Evolutionary conservation across 208 protist species (phyloP), one percentile per base, ranked within the genome.

Genomic region (Leishmania aethiopica): DNA sequence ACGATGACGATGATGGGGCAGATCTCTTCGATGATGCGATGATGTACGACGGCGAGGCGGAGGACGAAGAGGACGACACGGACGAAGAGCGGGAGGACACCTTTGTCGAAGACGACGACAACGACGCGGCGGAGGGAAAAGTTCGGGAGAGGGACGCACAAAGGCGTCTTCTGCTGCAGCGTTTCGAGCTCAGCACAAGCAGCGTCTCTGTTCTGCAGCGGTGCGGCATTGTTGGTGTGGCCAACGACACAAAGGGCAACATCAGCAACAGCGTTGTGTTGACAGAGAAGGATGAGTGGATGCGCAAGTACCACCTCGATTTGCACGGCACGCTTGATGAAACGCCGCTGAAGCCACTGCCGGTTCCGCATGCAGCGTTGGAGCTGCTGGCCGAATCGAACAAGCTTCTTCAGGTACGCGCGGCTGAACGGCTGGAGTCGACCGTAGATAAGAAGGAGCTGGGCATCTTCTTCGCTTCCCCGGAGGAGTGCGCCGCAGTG

Each of bases 221-320:
- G 71, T 94, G 92, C 79, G 87, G 94, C 78, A 42, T 81, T 45
- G 89, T 90, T 60, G 75, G 70, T 28, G 40, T 6, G 51, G 71
- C 11, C 22, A 74, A 19, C 55, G 32, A 35, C 57, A 66, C 40
- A 45, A n/a, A 74, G 69, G 69, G 13, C 47, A 45, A 11, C 28
- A n/a, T 4, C 62, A 35, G 28, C 40, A 71, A 35, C 47, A 72
- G 25, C 17, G 28, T 37, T 25, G 72, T 75, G 25, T 70, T 84
- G 19, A 83, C 51, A 51, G 74, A 85, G 22, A 73, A 66, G 49
- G 89, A 94, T 80, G 87, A 88, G 79, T 94, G 89, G 91, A 83
- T 93, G 57, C 78, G 69, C 32, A 95, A 95, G 80, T 96, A 94
- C 64, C 90, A 95, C 72, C 78, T 88, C 25, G 89, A 96, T 79